Base-by-base conservation (phyloP, 306 rosid genomes). In the Prosopis cineraria region DNA sequence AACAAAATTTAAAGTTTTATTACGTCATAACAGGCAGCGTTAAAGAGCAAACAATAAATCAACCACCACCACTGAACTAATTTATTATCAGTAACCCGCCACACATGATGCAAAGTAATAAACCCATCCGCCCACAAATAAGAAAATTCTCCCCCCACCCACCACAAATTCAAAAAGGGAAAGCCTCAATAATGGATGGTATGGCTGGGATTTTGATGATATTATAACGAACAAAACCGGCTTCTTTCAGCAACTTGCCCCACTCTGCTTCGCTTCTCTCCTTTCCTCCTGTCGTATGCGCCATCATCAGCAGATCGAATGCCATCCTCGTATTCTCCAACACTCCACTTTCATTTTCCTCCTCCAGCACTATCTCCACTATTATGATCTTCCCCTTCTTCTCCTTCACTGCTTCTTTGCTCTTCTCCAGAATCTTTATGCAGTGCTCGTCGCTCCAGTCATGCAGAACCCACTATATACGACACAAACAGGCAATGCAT, bases 391-490 rank as follows among this genome's bases (percentile, higher is more conserved):
- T 84, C n/a, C 85, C 83, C 7, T 4, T 69, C 53, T 58, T 68
- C 40, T 70, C 66, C 0, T 14, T 24, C 7, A 87, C 68, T 7
- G 84, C 86, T 20, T 68, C 72, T 9, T 14, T 44, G 45, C 78
- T 47, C 2, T 82, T 84, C 55, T 66, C 2, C 29, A 84, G 36
- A 31, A 84, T 81, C 20, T 65, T 75, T 9, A 78, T 40, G 73
- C 87, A 81, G 0, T 80, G 50, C 67, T 86, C 68, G 20, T 85
- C 87, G 10, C 79, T 75, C 89, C 89, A 85, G 47, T 85, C 76
- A 14, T 85, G 91, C 64, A 87, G 19, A 33, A 87, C 37, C 85
- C 80, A 73, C 90, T 84, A n/a, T n/a, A n/a, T n/a, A 10, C 48
- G 9, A 19, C 69, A 36, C 70, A 53, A 53, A 52, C 59, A 52